A percentile compares a stretch with the other conserved stretches of the same genome.
phyloP scores from a whole-genome alignment of 208 protist genomes.

The Leishmania lainsoni region DNA sequence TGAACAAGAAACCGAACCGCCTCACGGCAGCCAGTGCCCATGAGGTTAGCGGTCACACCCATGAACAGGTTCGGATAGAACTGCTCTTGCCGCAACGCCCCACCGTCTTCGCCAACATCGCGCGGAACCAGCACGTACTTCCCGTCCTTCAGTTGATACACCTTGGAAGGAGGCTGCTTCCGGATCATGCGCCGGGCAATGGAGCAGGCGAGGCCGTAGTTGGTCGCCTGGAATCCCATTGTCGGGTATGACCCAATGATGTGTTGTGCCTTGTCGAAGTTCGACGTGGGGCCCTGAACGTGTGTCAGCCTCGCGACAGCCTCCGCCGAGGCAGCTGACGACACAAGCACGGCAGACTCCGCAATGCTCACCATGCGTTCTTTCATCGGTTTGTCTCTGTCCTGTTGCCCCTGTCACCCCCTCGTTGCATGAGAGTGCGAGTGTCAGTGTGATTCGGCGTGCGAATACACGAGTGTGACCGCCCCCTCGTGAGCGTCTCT shows the following conservation, averaged over 20 bases:
- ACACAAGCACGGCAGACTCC: conserved; percentile 53
- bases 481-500: conserved; percentile 1
- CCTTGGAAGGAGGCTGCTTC: conserved; percentile 50
- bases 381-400: background rate
- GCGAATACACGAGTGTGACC: conserved; percentile 8
- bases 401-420: background rate
- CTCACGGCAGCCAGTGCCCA: conserved; percentile 86
- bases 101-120: conserved; percentile 19
- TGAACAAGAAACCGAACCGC: conserved; percentile 77
- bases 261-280: conserved; percentile 33
- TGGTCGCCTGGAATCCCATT: conserved; percentile 80
- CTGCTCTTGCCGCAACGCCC: conserved; percentile 1
- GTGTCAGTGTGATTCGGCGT: background rate
- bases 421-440: background rate
- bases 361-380: conserved; percentile 55
- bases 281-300: conserved; percentile 46
- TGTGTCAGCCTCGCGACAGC: conserved; percentile 26
- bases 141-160: conserved; percentile 57
- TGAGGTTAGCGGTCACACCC: conserved; percentile 74
- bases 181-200: conserved; percentile 62
- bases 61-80: conserved; percentile 74
- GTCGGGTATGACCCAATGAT: conserved; percentile 42
- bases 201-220: conserved; percentile 57
- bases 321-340: conserved; percentile 27
- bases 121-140: conserved; percentile 50